phyloP scores from a whole-genome alignment of 2,329 filamentous ascomycete genomes.

The Rutstroemia sp. region DNA sequence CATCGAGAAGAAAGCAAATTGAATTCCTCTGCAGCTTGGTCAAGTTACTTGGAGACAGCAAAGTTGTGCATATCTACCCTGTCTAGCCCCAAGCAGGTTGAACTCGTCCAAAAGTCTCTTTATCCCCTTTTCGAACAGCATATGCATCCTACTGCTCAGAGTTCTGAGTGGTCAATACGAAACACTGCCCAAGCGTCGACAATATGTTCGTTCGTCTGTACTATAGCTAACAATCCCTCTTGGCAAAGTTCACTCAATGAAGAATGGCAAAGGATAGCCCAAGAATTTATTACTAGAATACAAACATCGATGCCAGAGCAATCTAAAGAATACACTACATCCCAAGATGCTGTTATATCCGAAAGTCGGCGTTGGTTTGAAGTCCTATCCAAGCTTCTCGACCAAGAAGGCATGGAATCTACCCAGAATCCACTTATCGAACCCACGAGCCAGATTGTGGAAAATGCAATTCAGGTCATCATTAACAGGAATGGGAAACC shows the following conservation, averaged over 20 bases:
- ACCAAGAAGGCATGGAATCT: slow-evolving; percentile 25
- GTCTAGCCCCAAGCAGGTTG: slow-evolving; percentile 35
- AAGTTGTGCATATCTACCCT: slow-evolving; percentile 44
- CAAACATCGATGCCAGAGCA: slow-evolving; percentile 73
- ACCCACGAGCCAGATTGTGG: slow-evolving; percentile 19
- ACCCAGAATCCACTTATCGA: slow-evolving; percentile 10
- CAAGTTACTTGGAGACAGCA: slow-evolving; percentile 61
- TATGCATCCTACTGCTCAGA: slow-evolving; percentile 29
- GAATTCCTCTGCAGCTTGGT: slow-evolving; percentile 65
- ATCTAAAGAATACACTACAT: slow-evolving; percentile 66
- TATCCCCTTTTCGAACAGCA: slow-evolving; percentile 50
- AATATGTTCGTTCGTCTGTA: slow-evolving; percentile 40
- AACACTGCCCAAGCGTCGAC: slow-evolving; percentile 21
- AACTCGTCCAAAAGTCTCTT: slow-evolving; percentile 42
- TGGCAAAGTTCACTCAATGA: slow-evolving; percentile 42
- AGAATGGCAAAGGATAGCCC: slow-evolving; percentile 57
- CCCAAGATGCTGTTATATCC: slow-evolving; percentile 59
- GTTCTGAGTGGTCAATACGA: slow-evolving; percentile 17
- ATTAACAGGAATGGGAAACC: slow-evolving; percentile 54
- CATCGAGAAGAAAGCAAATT: slow-evolving; percentile 66
- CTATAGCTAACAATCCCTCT: slow-evolving; percentile 35
- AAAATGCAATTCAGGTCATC: slow-evolving; percentile 39
- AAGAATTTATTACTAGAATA: slow-evolving; percentile 57
- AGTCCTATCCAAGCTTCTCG: slow-evolving; percentile 27
- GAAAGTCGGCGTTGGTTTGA: slow-evolving; percentile 63